Evolutionary conservation across 2,329 filamentous ascomycete species (phyloP).

Genomic region (Colletotrichum sp.): DNA sequence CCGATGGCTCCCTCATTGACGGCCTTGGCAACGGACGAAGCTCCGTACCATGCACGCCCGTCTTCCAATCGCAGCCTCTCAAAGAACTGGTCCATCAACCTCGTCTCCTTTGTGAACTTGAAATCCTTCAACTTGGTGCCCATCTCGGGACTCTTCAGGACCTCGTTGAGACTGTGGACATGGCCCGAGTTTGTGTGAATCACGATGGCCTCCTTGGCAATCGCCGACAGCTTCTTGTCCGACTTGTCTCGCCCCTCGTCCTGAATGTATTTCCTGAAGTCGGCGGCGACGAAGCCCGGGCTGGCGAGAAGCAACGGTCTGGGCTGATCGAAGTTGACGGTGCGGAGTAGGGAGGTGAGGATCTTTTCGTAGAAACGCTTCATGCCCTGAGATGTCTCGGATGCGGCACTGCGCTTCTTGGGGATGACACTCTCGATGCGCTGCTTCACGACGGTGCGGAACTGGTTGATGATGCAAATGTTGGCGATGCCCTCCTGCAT

Average conservation of each 20-base stretch:
- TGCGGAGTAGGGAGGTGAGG: constrained; percentile 75
- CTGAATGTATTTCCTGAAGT: constrained; percentile 77
- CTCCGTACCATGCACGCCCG: constrained; percentile 89
- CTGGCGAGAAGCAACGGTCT: constrained; percentile 84
- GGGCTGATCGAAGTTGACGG: constrained; percentile 74
- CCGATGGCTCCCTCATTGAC: constrained; percentile 89
- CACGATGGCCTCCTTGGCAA: constrained; percentile 69
- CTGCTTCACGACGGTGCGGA: constrained; percentile 78
- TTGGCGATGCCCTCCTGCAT: constrained; percentile 91
- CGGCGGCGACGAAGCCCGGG: constrained; percentile 84
- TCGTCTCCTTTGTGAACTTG: constrained; percentile 85
- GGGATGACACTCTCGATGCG: constrained; percentile 71
- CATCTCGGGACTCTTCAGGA: constrained; percentile 82
- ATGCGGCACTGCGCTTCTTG: constrained; percentile 68
- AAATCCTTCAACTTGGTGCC: constrained; percentile 80
- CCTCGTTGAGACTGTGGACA: constrained; percentile 85
- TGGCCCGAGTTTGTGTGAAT: constrained; percentile 88
- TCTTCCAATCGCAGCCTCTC: constrained; percentile 82
- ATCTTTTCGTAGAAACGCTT: constrained; percentile 80
- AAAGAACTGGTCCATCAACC: constrained; percentile 84
- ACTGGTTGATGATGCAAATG: constrained; percentile 82
- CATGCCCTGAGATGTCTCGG: constrained; percentile 74
- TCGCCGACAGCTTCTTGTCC: constrained; percentile 72
- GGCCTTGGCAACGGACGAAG: constrained; percentile 79
- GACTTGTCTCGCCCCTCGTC: constrained; percentile 61